Evolutionary conservation across 257 asterid species (phyloP).

Genomic region (Solanum virginianum): DNA sequence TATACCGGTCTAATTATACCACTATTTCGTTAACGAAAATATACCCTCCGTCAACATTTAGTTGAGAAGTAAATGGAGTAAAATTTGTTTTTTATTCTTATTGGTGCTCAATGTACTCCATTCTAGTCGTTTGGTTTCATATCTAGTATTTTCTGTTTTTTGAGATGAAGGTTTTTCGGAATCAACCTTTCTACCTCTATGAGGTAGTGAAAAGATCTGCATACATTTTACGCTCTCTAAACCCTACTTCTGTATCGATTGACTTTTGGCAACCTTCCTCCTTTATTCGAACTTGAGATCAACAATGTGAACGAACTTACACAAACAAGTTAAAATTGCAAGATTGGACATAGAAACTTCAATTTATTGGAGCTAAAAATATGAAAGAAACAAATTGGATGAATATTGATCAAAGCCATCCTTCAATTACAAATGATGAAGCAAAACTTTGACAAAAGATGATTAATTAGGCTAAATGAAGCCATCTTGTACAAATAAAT

Average conservation of each 20-base stretch:
- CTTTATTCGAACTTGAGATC: background rate
- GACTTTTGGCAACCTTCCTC: background rate
- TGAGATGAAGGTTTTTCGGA: too few relatives aligned
- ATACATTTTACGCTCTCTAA: too few relatives aligned
- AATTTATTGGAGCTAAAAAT: background rate
- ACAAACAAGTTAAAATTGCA: fast-evolving
- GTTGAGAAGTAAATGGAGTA: too few relatives aligned
- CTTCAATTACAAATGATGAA: background rate
- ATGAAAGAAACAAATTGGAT: background rate
- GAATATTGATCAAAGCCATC: slow-evolving; percentile 2
- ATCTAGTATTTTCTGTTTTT: too few relatives aligned
- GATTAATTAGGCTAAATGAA: slow-evolving; percentile 26
- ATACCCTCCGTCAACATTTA: too few relatives aligned
- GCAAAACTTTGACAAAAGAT: slow-evolving; percentile 27
- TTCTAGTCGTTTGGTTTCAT: too few relatives aligned
- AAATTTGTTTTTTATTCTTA: too few relatives aligned
- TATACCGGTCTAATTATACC: too few relatives aligned
- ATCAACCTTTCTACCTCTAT: too few relatives aligned
- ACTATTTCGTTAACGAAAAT: too few relatives aligned
- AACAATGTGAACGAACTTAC: background rate
- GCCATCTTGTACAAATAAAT: slow-evolving; percentile 10
- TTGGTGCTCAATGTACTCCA: too few relatives aligned
- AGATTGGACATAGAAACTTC: background rate
- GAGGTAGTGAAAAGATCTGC: too few relatives aligned
- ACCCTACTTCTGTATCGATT: background rate